Base-by-base conservation (phyloP, 192 early-diverging fungal genomes). In the Coemansia aciculifera region DNA sequence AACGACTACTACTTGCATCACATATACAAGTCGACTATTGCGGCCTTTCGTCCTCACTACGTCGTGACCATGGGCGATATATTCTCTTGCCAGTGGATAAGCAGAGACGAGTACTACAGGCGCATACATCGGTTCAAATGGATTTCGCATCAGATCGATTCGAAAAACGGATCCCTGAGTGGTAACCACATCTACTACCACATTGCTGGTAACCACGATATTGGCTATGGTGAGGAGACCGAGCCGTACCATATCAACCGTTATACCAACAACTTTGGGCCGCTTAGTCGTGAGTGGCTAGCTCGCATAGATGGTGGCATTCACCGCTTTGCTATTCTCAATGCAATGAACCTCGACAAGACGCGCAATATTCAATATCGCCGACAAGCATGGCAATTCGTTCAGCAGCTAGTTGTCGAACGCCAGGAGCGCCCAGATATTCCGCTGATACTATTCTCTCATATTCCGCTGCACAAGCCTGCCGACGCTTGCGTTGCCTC, bases 161-260 rank as follows among this genome's bases (percentile, higher is more conserved):
- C 62, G 3, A 62, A 29, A 40, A 73, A 69, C 68, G 64, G 36
- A 23, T 64, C 59, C 0, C 42, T 62, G 5, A 21, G 24, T 40
- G 46, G 64, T 31, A 29, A 68, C 42, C 72, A 68, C 60, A 31
- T 54, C 36, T 67, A 87, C 31, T 68, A 84, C 46, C 86, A 83
- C 44, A 49, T 90, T 40, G 86, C 87, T 8, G 88, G 88, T 0
- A 90, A 90, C 74, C 88, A 90, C 62, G 88, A 90, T 59, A 88
- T 90, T 64, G 88, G 88, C 9, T 90, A 90, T 68, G 85, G 85
- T 56, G 71, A 72, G 39, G 88, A 90, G 46, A 88, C 87, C 10
- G 75, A 73, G 23, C 63, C 72, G 24, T 63, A 72, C 59, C 82
- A 85, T 36, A 63, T 87, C 31, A 71, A 74, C 65, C 85, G 87